Evolutionary conservation across 129 eudicot genomes (phyloP).

Genomic region (Deinandra increscens): DNA sequence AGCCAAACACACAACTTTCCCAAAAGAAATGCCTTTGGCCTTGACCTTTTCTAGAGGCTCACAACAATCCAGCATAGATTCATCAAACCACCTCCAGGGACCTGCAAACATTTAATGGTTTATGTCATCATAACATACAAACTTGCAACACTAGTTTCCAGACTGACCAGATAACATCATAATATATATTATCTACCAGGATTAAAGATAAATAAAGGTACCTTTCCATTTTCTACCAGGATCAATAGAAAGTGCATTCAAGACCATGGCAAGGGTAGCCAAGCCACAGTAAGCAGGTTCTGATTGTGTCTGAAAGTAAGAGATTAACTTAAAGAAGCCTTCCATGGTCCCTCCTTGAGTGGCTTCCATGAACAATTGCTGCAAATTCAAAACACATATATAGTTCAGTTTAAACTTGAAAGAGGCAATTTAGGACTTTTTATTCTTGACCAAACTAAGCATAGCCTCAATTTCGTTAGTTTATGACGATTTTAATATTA

Average conservation of each 20-base stretch:
- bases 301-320: slow-evolving; percentile 95
- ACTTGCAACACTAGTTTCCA: not conserved
- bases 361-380: slow-evolving; percentile 91
- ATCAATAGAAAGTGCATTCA: slow-evolving; percentile 96
- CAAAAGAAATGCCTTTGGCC: slow-evolving; percentile 86
- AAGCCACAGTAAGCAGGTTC: slow-evolving; percentile 99
- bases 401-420: slow-evolving; percentile 4
- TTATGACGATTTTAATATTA: slow-evolving; percentile 2
- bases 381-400: slow-evolving; percentile 36
- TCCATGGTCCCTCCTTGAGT: slow-evolving; percentile 92
- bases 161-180: not conserved
- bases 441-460: not conserved
- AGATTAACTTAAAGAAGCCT: slow-evolving; percentile 83
- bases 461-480: not conserved
- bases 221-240: slow-evolving; percentile 99
- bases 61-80: slow-evolving; percentile 91
- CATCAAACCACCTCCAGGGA: slow-evolving; percentile 99
- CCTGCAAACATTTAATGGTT: slow-evolving; percentile 32
- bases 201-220: slow-evolving; percentile 22
- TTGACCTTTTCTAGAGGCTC: slow-evolving; percentile 92
- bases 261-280: slow-evolving; percentile 96
- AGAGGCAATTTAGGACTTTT: not conserved
- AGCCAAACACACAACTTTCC: slow-evolving; percentile 88
- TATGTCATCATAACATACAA: not conserved
- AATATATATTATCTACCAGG: not conserved